Evolutionary conservation across 1,139 yeast genomes (phyloP).

Genomic region (Geotrichum phurueaensis): DNA sequence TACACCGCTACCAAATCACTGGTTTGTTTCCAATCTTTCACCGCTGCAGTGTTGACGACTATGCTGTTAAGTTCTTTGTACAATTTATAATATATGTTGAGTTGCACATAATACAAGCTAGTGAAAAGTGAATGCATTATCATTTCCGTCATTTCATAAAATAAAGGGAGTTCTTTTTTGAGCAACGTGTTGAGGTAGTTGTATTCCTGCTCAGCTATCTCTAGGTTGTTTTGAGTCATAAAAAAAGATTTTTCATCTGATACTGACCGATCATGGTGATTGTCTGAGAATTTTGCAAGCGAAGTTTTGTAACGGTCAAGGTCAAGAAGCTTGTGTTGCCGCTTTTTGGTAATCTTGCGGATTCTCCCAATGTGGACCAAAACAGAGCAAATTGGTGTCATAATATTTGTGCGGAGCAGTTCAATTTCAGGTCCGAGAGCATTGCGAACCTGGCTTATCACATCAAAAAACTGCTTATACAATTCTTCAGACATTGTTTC

Average conservation of each 20-base stretch:
- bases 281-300: slow-evolving; percentile 64
- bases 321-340: slow-evolving; percentile 92
- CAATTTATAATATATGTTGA: slow-evolving; percentile 88
- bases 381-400: slow-evolving; percentile 85
- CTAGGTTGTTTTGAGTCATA: slow-evolving; percentile 80
- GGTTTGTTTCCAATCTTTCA: slow-evolving; percentile 86
- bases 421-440: slow-evolving; percentile 88
- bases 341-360: slow-evolving; percentile 87
- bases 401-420: slow-evolving; percentile 80
- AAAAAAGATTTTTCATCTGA: slow-evolving; percentile 90
- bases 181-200: slow-evolving; percentile 92
- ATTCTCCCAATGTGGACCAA: slow-evolving; percentile 72
- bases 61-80: slow-evolving; percentile 50
- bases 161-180: slow-evolving; percentile 81
- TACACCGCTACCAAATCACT: slow-evolving; percentile 83
- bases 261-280: slow-evolving; percentile 66
- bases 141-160: slow-evolving; percentile 83
- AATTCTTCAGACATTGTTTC: slow-evolving; percentile 97
- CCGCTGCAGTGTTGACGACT: slow-evolving; percentile 26
- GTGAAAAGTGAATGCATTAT: slow-evolving; percentile 90
- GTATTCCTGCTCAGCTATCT: slow-evolving; percentile 88
- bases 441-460: slow-evolving; percentile 77
- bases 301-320: slow-evolving; percentile 76
- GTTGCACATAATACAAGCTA: slow-evolving; percentile 92
- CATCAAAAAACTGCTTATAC: slow-evolving; percentile 79